Percentiles rank a stretch among this genome's conserved stretches.
These are phyloP conservation scores for Solanum etuberosum DNA, from an alignment of 257 asterid species.

Conservation along the genomic window DNA sequence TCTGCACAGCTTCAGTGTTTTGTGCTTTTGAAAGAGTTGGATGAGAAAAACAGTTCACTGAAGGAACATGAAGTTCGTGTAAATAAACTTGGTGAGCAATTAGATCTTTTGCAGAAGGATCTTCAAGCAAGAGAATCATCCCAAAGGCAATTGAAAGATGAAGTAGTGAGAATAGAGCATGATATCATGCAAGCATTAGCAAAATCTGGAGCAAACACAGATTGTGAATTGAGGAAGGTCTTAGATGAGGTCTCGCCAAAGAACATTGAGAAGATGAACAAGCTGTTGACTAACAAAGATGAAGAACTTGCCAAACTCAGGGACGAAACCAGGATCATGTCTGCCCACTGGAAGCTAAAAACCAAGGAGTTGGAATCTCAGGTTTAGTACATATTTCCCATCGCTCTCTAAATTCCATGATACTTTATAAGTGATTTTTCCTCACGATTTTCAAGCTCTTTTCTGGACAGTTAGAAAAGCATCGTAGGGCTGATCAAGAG, in stretches of 20 bases:
- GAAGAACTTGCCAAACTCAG: conserved; percentile 65
- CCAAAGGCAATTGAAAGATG: conserved; percentile 74
- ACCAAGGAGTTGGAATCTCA: conserved; percentile 63
- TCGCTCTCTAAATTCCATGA: neutral
- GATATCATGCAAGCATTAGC: conserved; percentile 74
- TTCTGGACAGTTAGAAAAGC: conserved; percentile 58
- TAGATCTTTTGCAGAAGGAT: conserved; percentile 74
- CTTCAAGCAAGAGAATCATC: conserved; percentile 67
- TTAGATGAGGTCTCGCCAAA: conserved; percentile 72
- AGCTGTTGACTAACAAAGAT: conserved; percentile 57
- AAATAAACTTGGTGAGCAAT: conserved; percentile 54
- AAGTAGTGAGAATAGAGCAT: conserved; percentile 68
- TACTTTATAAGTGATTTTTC: neutral
- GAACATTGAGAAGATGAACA: conserved; percentile 48
- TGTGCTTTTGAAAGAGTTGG: conserved; percentile 58
- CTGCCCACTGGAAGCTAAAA: conserved; percentile 88
- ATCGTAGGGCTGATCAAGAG: conserved; percentile 68
- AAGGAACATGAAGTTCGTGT: conserved; percentile 68
- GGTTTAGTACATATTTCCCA: neutral
- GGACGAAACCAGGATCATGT: conserved; percentile 70
- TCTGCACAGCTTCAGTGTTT: conserved; percentile 71
- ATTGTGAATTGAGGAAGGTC: conserved; percentile 56
- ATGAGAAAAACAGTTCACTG: conserved; percentile 47
- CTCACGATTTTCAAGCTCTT: neutral
- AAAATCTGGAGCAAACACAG: conserved; percentile 50